These are phyloP conservation scores for Neoboletus magnificus DNA, from an alignment of 768 basidiomycete genomes.

Conservation along the genomic window DNA sequence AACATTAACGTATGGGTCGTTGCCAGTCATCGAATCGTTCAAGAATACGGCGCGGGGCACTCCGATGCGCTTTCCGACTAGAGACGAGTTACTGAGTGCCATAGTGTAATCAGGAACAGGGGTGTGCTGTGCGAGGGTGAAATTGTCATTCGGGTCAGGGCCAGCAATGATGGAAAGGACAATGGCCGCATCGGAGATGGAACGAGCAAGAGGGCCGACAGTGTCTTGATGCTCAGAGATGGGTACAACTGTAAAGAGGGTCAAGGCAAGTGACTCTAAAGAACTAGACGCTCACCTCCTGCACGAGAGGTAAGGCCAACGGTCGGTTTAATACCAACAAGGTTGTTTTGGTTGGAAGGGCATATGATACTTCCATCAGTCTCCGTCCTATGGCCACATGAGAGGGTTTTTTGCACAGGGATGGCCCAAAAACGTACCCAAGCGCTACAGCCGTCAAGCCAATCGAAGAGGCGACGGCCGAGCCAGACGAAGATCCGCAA, in stretches of 20 bases:
- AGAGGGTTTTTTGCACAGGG: neutral
- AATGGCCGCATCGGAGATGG: constrained; percentile 51
- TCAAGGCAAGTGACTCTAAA: neutral
- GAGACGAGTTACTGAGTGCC: constrained; percentile 46
- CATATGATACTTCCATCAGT: constrained; percentile 56
- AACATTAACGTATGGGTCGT: constrained; percentile 31
- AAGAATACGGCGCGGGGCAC: constrained; percentile 43
- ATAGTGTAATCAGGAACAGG: constrained; percentile 53
- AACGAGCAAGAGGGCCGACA: constrained; percentile 54
- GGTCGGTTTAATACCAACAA: constrained; percentile 60
- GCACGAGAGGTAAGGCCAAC: constrained; percentile 58
- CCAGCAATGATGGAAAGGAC: constrained; percentile 58
- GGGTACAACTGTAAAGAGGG: constrained; percentile 44
- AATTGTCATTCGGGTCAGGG: constrained; percentile 51
- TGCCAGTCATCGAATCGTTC: constrained; percentile 25
- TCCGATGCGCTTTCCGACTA: constrained; percentile 52
- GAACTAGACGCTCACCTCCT: constrained; percentile 39
- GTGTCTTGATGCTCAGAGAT: constrained; percentile 58
- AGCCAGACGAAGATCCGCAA: constrained; percentile 58
- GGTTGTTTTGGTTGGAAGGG: constrained; percentile 49
- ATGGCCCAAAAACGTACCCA: constrained; percentile 22
- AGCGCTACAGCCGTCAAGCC: constrained; percentile 48
- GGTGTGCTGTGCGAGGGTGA: constrained; percentile 50
- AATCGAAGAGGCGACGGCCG: constrained; percentile 52
- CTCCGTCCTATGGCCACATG: constrained; percentile 32